Evolutionary conservation across 1,284 basidiomycete genomes (phyloP).

Genomic region (Malassezia japonica): DNA sequence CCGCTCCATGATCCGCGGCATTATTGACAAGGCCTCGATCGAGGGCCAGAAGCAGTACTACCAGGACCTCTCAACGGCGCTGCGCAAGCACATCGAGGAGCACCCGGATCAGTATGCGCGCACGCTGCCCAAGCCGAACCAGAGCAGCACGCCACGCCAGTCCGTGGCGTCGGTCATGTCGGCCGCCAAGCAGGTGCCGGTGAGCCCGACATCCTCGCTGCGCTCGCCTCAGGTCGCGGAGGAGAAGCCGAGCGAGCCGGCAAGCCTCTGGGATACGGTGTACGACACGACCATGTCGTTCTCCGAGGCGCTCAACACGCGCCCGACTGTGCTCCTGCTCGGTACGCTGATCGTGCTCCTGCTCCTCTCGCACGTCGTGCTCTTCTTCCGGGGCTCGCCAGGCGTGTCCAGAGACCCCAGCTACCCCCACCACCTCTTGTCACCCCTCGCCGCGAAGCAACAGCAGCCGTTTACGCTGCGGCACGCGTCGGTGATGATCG

Average conservation of each 20-base stretch:
- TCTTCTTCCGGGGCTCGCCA: conserved; percentile 2
- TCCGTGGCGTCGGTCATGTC: conserved; percentile 49
- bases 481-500: conserved; percentile 5
- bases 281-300: background rate
- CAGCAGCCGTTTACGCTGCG: conserved; percentile 1
- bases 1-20: conserved; percentile 88
- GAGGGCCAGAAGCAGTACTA: conserved; percentile 93
- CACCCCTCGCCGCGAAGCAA: background rate
- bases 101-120: background rate
- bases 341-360: conserved; percentile 5
- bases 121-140: background rate
- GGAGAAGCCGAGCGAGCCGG: background rate
- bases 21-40: conserved; percentile 81
- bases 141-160: background rate
- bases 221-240: background rate
- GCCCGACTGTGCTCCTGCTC: conserved; percentile 6
- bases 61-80: conserved; percentile 68
- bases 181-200: background rate
- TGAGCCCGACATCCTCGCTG: background rate
- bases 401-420: background rate
- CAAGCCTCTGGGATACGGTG: conserved; percentile 21
- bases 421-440: conserved; percentile 2
- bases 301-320: background rate
- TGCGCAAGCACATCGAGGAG: conserved; percentile 45
- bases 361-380: conserved; percentile 7